Evolutionary conservation across 2,329 filamentous ascomycete genomes (phyloP).

Genomic region (Fusarium burgessii): DNA sequence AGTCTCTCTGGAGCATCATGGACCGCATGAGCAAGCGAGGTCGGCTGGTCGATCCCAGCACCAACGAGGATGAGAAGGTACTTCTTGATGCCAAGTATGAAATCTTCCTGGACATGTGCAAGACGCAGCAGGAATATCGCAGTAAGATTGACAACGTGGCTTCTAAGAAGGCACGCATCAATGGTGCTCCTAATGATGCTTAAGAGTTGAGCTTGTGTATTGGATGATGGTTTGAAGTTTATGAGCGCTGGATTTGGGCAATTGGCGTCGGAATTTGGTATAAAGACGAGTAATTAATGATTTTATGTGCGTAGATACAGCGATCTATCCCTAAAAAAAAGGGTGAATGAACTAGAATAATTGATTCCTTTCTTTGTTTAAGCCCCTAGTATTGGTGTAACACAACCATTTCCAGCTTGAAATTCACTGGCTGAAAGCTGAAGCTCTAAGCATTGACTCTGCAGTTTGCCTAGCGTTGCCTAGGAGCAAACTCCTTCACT

Average conservation of each 20-base stretch:
- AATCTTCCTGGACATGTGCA: slow-evolving; percentile 94
- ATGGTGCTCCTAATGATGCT: slow-evolving; percentile 49
- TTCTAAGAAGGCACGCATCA: slow-evolving; percentile 52
- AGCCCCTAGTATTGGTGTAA: not conserved
- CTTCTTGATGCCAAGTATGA: slow-evolving; percentile 91
- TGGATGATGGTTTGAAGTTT: slow-evolving; percentile 9
- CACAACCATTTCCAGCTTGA: not conserved
- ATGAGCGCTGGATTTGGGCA: slow-evolving; percentile 19
- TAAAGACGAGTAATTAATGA: slow-evolving; percentile 34
- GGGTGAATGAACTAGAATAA: slow-evolving; percentile 30
- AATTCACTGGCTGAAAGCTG: slow-evolving; percentile 3
- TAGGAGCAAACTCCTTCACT: slow-evolving; percentile 26
- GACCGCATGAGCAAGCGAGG: slow-evolving; percentile 96
- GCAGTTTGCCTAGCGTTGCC: slow-evolving; percentile 32
- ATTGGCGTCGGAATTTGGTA: slow-evolving; percentile 26
- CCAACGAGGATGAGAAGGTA: slow-evolving; percentile 78
- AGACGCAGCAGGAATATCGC: slow-evolving; percentile 85
- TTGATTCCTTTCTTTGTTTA: slow-evolving; percentile 2
- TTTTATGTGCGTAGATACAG: slow-evolving; percentile 12
- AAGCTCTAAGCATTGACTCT: slow-evolving; percentile 14
- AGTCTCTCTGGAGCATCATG: slow-evolving; percentile 97
- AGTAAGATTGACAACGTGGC: slow-evolving; percentile 77
- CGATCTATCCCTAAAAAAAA: slow-evolving; percentile 6
- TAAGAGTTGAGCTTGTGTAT: slow-evolving; percentile 24
- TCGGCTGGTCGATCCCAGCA: slow-evolving; percentile 81